These are phyloP conservation scores for Colletotrichum sp. DNA, from an alignment of 2,329 filamentous ascomycete genomes.

Conservation along the genomic window DNA sequence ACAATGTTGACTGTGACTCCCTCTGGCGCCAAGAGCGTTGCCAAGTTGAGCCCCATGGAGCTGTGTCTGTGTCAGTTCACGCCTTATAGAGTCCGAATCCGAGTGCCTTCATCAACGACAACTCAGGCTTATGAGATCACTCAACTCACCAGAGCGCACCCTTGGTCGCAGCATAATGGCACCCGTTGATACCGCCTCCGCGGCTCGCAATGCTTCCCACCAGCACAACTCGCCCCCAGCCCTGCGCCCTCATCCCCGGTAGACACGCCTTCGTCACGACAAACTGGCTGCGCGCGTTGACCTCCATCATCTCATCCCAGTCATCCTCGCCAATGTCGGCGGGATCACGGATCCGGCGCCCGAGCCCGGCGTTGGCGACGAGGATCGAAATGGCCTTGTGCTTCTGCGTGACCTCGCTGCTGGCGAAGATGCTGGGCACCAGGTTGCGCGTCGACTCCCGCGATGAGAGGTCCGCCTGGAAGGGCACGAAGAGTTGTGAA, in stretches of 20 bases:
- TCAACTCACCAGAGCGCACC: slow-evolving; percentile 24
- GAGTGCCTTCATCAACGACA: too few species aligned
- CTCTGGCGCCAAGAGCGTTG: slow-evolving; percentile 34
- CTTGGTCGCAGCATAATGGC: slow-evolving; percentile 39
- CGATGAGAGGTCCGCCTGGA: slow-evolving; percentile 31
- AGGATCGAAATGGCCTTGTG: slow-evolving; percentile 34
- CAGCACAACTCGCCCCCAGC: slow-evolving; percentile 35
- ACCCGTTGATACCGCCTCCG: slow-evolving; percentile 38
- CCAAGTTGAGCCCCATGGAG: slow-evolving; percentile 38
- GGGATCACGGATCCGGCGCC: slow-evolving; percentile 36
- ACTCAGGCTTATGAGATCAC: background rate
- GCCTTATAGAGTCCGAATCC: background rate
- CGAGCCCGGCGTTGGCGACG: slow-evolving; percentile 36
- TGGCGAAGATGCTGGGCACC: slow-evolving; percentile 24
- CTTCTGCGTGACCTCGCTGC: slow-evolving; percentile 18
- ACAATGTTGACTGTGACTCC: slow-evolving; percentile 39
- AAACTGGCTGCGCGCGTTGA: slow-evolving; percentile 37
- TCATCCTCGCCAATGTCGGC: slow-evolving; percentile 36
- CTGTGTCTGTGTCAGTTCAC: slow-evolving; percentile 18
- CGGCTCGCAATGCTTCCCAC: slow-evolving; percentile 37
- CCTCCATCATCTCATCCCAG: slow-evolving; percentile 40
- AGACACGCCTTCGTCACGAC: slow-evolving; percentile 36
- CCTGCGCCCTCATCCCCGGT: slow-evolving; percentile 32
- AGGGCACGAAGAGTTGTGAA: slow-evolving; percentile 29
- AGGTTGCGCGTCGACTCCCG: slow-evolving; percentile 29